Percentiles rank a stretch among this genome's conserved stretches.
phyloP scores from a whole-genome alignment of 176 grass and related monocot species.

The Hyparrhenia diplandra region DNA sequence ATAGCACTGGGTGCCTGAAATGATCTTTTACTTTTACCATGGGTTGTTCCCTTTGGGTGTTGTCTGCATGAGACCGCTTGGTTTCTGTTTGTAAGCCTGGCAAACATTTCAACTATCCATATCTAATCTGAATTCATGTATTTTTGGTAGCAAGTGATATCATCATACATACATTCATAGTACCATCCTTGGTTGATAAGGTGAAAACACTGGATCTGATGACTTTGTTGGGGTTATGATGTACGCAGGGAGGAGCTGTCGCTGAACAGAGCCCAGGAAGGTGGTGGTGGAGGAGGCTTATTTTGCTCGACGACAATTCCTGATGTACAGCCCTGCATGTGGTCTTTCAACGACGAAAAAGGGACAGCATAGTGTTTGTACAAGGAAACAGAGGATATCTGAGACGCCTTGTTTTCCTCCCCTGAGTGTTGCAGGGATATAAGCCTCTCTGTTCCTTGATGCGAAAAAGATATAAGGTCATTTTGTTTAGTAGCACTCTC shows the following conservation, averaged over 20 bases:
- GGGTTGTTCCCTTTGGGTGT: neutral
- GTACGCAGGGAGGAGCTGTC: slow-evolving; percentile 38
- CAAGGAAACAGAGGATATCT: slow-evolving; percentile 21
- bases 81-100: too few relatives aligned
- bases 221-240: neutral
- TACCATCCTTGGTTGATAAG: neutral
- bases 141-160: neutral
- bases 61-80: neutral
- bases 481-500: too few relatives aligned
- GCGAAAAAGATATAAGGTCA: too few relatives aligned
- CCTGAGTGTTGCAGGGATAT: too few relatives aligned
- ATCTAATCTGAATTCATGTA: neutral
- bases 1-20: neutral
- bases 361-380: slow-evolving; percentile 33
- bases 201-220: slow-evolving; percentile 1
- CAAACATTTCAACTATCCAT: neutral
- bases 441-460: too few relatives aligned
- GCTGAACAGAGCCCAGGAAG: slow-evolving; percentile 41
- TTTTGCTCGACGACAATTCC: slow-evolving; percentile 62
- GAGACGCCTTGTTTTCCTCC: slow-evolving; percentile 35
- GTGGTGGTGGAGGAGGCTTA: slow-evolving; percentile 28
- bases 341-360: slow-evolving; percentile 70
- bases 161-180: too few relatives aligned
- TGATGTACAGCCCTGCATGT: slow-evolving; percentile 55
- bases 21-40: neutral